Evolutionary conservation across 2,329 filamentous ascomycete species (phyloP).

Genomic region (Trichoderma sp.): DNA sequence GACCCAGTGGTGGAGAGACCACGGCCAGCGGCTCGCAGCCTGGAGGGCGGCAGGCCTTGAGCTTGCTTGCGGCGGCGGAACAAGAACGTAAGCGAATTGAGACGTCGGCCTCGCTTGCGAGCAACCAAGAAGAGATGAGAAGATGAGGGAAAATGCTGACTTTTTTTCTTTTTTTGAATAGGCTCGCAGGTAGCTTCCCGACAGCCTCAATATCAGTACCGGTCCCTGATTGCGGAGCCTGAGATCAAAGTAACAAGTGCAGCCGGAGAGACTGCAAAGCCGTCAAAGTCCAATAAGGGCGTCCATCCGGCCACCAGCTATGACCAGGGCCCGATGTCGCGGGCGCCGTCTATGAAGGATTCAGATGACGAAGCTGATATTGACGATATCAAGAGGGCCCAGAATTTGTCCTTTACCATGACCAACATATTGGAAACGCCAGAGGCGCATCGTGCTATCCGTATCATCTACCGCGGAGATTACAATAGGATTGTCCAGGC

Average conservation of each 20-base stretch:
- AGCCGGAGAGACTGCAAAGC: conserved; percentile 62
- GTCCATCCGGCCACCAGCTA: conserved; percentile 86
- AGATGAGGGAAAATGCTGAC: conserved; percentile 24
- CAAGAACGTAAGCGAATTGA: conserved; percentile 68
- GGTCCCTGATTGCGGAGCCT: conserved; percentile 68
- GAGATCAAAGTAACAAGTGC: conserved; percentile 68
- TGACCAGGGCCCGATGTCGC: conserved; percentile 66
- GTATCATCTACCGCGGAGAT: conserved; percentile 88
- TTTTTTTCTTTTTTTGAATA: conserved; percentile 37
- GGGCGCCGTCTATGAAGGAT: conserved; percentile 64
- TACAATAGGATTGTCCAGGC: conserved; percentile 76
- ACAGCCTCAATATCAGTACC: conserved; percentile 58
- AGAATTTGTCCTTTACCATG: conserved; percentile 79
- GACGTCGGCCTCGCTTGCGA: background rate
- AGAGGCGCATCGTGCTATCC: conserved; percentile 78
- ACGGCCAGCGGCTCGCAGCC: conserved; percentile 41
- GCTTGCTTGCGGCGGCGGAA: conserved; percentile 73
- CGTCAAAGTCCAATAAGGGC: conserved; percentile 51
- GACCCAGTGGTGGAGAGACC: conserved; percentile 42
- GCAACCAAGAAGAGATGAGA: background rate
- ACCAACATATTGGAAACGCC: conserved; percentile 78
- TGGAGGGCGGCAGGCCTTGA: conserved; percentile 54
- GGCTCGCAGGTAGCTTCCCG: conserved; percentile 58
- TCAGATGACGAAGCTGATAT: conserved; percentile 87
- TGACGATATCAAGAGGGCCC: conserved; percentile 83